A percentile compares a stretch with the other conserved stretches of the same genome.
These are phyloP conservation scores for Ustilago shanxiensis DNA, from an alignment of 1,284 basidiomycete genomes.

Conservation along the genomic window DNA sequence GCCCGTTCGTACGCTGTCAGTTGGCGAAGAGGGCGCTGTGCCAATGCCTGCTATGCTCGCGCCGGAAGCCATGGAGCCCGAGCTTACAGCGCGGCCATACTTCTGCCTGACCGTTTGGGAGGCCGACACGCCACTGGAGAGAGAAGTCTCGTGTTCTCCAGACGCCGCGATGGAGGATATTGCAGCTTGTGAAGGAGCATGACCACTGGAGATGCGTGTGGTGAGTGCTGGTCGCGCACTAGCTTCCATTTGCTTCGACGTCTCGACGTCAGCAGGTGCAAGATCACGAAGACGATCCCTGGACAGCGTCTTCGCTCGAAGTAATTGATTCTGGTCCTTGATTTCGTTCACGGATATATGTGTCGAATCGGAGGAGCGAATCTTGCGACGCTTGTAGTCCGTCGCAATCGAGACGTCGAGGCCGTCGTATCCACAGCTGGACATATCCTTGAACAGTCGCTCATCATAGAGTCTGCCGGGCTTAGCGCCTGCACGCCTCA, in stretches of 20 bases:
- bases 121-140: not conserved
- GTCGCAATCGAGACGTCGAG: conserved; percentile 9
- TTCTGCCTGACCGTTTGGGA: conserved; percentile 17
- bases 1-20: conserved; percentile 23
- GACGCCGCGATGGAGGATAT: conserved; percentile 20
- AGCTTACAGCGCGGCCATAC: conserved; percentile 25
- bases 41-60: not conserved
- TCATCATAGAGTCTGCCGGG: conserved; percentile 14
- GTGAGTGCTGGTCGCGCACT: conserved; percentile 22
- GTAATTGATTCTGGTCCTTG: not conserved
- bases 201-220: conserved; percentile 22
- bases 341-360: not conserved
- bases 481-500: conserved; percentile 4
- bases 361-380: not conserved
- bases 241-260: conserved; percentile 17
- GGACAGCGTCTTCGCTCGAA: not conserved
- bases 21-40: conserved; percentile 18
- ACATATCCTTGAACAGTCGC: conserved; percentile 12
- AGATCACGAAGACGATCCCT: conserved; percentile 22
- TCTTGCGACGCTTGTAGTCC: conserved; percentile 6
- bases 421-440: not conserved
- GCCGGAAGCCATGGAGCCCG: conserved; percentile 3
- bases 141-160: conserved; percentile 15
- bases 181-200: conserved; percentile 23
- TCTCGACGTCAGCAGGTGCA: conserved; percentile 32